These are phyloP conservation scores for Fistulina hepatica DNA, from an alignment of 1,284 basidiomycete species.

Conservation along the genomic window DNA sequence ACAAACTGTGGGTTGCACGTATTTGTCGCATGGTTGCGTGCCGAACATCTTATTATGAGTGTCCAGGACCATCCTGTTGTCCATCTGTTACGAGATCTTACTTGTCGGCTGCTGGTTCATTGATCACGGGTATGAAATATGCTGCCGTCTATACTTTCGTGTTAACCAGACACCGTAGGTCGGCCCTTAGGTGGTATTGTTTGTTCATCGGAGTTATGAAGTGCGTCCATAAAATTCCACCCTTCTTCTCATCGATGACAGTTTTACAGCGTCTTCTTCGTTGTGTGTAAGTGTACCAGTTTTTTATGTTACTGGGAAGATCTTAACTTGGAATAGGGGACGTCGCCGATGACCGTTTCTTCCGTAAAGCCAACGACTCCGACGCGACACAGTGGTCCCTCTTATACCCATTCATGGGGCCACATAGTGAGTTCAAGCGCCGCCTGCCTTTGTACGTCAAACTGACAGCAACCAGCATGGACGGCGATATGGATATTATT, in stretches of 20 bases:
- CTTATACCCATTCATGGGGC: conserved; percentile 51
- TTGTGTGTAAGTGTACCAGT: conserved; percentile 51
- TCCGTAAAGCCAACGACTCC: conserved; percentile 76
- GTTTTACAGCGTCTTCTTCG: conserved; percentile 54
- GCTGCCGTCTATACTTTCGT: conserved; percentile 3
- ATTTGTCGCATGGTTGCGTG: conserved; percentile 3
- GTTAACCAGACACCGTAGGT: conserved; percentile 16
- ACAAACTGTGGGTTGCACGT: conserved; percentile 54
- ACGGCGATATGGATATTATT: conserved; percentile 67
- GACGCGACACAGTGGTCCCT: conserved; percentile 70
- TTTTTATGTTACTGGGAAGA: conserved; percentile 1
- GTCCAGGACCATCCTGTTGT: conserved; percentile 65
- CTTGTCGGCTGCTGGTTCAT: conserved; percentile 80
- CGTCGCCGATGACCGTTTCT: conserved; percentile 75
- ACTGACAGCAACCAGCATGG: conserved; percentile 41
- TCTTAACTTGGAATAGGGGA: conserved; percentile 45
- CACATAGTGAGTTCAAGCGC: conserved; percentile 45
- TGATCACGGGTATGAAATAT: conserved; percentile 55
- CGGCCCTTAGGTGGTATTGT: conserved; percentile 73
- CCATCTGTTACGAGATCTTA: conserved; percentile 60
- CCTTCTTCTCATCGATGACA: conserved; percentile 4
- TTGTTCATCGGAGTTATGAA: conserved; percentile 77
- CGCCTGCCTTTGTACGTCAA: conserved; percentile 3
- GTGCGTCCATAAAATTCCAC: conserved; percentile 31
- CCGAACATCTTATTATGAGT: conserved; percentile 1